Conservation (phyloP, 2,329 filamentous ascomycete species). For the Penicillium glabrum region DNA sequence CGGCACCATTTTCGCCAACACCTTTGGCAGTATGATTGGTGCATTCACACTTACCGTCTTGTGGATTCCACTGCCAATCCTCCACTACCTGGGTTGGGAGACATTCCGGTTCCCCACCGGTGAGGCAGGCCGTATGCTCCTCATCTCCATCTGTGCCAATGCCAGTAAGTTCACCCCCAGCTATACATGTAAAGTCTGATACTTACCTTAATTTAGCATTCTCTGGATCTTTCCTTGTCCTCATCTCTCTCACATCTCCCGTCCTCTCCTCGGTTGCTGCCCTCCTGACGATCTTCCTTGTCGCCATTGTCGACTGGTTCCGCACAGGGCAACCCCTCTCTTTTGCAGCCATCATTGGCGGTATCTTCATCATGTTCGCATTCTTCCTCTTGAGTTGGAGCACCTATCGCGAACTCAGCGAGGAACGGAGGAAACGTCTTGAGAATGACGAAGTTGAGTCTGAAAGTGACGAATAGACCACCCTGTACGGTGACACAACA, state of each 20-base stretch:
- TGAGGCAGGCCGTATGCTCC: conserved; percentile 74
- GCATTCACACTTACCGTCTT: conserved; percentile 80
- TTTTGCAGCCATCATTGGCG: conserved; percentile 74
- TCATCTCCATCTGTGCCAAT: conserved; percentile 80
- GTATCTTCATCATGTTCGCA: conserved; percentile 80
- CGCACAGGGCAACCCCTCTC: conserved; percentile 76
- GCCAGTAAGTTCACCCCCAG: conserved; percentile 56
- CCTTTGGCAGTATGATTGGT: conserved; percentile 85
- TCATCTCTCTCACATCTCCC: conserved; percentile 89
- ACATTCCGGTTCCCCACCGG: conserved; percentile 78
- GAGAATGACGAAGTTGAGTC: conserved; percentile 44
- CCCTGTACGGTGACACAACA: neutral
- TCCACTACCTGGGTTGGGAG: conserved; percentile 78
- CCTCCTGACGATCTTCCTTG: conserved; percentile 93
- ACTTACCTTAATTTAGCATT: conserved; percentile 55
- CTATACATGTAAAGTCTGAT: neutral
- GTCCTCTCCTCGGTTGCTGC: conserved; percentile 91
- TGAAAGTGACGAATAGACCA: conserved; percentile 40
- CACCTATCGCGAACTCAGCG: conserved; percentile 89
- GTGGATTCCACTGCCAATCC: conserved; percentile 85
- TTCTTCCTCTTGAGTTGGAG: conserved; percentile 88
- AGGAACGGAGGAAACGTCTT: conserved; percentile 67
- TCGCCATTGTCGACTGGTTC: conserved; percentile 87
- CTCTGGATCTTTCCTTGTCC: conserved; percentile 85
- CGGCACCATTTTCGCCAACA: conserved; percentile 95